These are phyloP conservation scores for Aureobasidium sp. DNA, from an alignment of 2,329 filamentous ascomycete species.

Conservation along the genomic window DNA sequence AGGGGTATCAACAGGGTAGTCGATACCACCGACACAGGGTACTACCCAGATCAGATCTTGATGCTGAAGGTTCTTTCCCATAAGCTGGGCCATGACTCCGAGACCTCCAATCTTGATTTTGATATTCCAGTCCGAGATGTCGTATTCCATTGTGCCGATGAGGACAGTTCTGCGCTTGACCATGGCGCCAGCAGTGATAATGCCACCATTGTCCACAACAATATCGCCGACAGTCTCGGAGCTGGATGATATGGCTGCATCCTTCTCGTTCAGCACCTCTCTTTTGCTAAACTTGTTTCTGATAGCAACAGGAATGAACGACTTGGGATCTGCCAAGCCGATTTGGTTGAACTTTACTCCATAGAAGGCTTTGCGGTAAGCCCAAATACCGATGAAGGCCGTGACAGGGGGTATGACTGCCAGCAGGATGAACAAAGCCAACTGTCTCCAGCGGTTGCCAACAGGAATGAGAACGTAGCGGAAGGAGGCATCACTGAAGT, in stretches of 20 bases:
- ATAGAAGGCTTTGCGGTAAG: conserved; percentile 54
- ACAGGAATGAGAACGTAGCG: conserved; percentile 44
- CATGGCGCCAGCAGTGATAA: not conserved
- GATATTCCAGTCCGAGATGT: conserved; percentile 61
- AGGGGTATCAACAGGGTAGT: conserved; percentile 51
- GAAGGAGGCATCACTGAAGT: conserved; percentile 46
- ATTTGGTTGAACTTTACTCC: conserved; percentile 54
- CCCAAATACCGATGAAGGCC: conserved; percentile 42
- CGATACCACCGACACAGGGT: conserved; percentile 49
- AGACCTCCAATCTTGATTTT: conserved; percentile 65
- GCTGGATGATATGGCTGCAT: conserved; percentile 25
- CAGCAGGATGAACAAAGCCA: conserved; percentile 47
- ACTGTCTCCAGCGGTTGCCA: conserved; percentile 46
- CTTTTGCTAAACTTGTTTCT: conserved; percentile 24
- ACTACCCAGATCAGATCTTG: conserved; percentile 53
- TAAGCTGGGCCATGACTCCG: conserved; percentile 61
- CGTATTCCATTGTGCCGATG: conserved; percentile 64
- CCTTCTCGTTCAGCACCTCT: conserved; percentile 21
- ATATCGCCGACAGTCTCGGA: conserved; percentile 19
- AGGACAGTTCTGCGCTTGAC: conserved; percentile 46
- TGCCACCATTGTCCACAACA: not conserved
- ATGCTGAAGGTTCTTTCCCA: conserved; percentile 57
- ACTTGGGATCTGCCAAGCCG: conserved; percentile 44
- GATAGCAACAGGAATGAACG: conserved; percentile 28
- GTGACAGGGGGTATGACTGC: conserved; percentile 44